A percentile compares a stretch with the other conserved stretches of the same genome.
These are phyloP conservation scores for Dactylellina drechsleri DNA, from an alignment of 2,329 filamentous ascomycete species.

Conservation along the genomic window DNA sequence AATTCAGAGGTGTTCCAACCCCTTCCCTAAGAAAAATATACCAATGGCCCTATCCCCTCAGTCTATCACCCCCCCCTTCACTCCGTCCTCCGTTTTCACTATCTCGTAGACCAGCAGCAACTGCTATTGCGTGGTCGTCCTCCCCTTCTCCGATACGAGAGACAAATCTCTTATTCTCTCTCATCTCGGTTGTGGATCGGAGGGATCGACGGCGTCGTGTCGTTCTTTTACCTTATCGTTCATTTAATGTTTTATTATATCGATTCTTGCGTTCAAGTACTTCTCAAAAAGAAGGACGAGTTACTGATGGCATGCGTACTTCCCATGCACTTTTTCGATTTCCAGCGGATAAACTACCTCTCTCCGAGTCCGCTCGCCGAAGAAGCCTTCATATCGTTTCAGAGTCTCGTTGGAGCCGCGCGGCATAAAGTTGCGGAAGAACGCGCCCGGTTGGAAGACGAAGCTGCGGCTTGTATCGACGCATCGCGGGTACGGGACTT, in stretches of 20 bases:
- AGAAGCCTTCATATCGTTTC: conserved; percentile 72
- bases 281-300: conserved; percentile 3
- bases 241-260: neutral
- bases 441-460: conserved; percentile 78
- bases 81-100: conserved; percentile 12
- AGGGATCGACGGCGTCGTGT: too few species aligned
- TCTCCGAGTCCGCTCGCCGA: conserved; percentile 67
- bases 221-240: neutral
- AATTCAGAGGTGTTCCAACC: conserved; percentile 1
- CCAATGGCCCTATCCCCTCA: conserved; percentile 56
- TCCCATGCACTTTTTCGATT: conserved; percentile 35
- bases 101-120: conserved; percentile 22
- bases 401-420: conserved; percentile 78
- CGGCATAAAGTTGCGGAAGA: conserved; percentile 79
- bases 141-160: neutral
- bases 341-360: conserved; percentile 59
- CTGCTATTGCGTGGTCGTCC: conserved; percentile 4
- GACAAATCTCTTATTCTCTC: neutral
- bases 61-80: conserved; percentile 58
- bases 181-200: neutral
- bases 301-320: conserved; percentile 43
- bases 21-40: conserved; percentile 14
- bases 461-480: conserved; percentile 86
- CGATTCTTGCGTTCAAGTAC: neutral
- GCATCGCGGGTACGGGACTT: conserved; percentile 81